These are phyloP conservation scores for Echium plantagineum DNA, from an alignment of 257 asterid genomes.

Conservation along the genomic window DNA sequence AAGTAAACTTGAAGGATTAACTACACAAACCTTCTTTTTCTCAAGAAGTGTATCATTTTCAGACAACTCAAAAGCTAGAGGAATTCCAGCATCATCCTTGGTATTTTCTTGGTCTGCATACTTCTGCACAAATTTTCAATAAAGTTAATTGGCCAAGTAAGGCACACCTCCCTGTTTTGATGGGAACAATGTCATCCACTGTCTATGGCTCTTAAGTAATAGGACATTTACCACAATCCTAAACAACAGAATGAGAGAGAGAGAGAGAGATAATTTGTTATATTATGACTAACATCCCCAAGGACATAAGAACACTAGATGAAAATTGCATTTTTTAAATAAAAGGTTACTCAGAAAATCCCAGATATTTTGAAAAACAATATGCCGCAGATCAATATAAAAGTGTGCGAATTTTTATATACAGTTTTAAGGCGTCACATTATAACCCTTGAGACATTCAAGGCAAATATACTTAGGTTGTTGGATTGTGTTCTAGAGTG, in stretches of 20 bases:
- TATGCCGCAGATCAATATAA: no score
- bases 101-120: constrained; percentile 9
- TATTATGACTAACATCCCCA: background rate
- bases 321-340: background rate
- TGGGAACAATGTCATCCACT: constrained; percentile 69
- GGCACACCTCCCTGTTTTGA: constrained; percentile 75
- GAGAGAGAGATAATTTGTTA: background rate
- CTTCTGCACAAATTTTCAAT: constrained; percentile 25
- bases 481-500: background rate
- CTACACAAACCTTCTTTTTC: constrained; percentile 47
- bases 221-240: constrained; percentile 96
- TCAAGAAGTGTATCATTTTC: constrained; percentile 42
- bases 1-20: background rate
- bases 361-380: background rate
- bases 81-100: constrained; percentile 28
- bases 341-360: no score
- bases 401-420: background rate
- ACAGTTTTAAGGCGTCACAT: background rate
- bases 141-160: background rate
- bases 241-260: background rate
- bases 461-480: background rate
- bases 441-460: background rate
- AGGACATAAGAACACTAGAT: background rate
- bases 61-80: constrained; percentile 42
- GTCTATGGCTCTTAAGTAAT: constrained; percentile 83